These are phyloP conservation scores for Claviceps africana DNA, from an alignment of 2,329 filamentous ascomycete species.

Conservation along the genomic window DNA sequence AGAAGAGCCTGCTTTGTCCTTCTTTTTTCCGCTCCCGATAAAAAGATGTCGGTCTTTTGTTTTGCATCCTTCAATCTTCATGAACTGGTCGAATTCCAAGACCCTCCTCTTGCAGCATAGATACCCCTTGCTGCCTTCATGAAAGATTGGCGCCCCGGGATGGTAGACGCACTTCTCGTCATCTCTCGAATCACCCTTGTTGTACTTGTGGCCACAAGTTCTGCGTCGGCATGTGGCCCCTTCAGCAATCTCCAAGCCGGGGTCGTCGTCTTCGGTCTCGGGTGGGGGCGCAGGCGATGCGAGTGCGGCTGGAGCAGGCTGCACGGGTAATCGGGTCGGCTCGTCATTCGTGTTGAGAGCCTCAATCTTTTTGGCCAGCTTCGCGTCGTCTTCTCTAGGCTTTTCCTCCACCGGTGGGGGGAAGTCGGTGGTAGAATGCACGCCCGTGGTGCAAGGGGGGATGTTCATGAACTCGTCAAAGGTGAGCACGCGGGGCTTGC, in stretches of 20 bases:
- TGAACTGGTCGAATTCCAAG: slow-evolving; percentile 93
- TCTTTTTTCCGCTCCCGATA: slow-evolving; percentile 57
- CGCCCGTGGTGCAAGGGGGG: slow-evolving; percentile 81
- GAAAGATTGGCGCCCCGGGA: slow-evolving; percentile 82
- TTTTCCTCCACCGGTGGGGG: slow-evolving; percentile 49
- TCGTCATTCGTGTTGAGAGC: slow-evolving; percentile 29
- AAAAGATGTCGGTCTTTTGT: slow-evolving; percentile 75
- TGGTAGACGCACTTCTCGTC: slow-evolving; percentile 76
- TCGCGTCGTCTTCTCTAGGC: slow-evolving; percentile 27
- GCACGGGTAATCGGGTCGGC: slow-evolving; percentile 27
- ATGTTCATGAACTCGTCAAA: slow-evolving; percentile 97
- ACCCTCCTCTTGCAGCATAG: slow-evolving; percentile 92
- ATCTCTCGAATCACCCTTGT: slow-evolving; percentile 43
- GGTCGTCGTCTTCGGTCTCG: slow-evolving; percentile 81
- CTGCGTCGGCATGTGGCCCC: slow-evolving; percentile 66
- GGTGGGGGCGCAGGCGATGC: slow-evolving; percentile 46
- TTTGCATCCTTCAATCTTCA: slow-evolving; percentile 86
- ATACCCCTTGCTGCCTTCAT: slow-evolving; percentile 97
- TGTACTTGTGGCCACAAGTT: slow-evolving; percentile 57
- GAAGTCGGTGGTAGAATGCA: slow-evolving; percentile 74
- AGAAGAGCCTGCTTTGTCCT: slow-evolving; percentile 31
- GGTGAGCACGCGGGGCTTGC: slow-evolving; percentile 88
- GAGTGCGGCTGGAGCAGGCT: slow-evolving; percentile 31
- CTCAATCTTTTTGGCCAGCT: slow-evolving; percentile 33
- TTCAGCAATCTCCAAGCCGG: slow-evolving; percentile 54